Base-by-base conservation (phyloP, 192 early-diverging fungal species). In the Coemansia sp. region DNA sequence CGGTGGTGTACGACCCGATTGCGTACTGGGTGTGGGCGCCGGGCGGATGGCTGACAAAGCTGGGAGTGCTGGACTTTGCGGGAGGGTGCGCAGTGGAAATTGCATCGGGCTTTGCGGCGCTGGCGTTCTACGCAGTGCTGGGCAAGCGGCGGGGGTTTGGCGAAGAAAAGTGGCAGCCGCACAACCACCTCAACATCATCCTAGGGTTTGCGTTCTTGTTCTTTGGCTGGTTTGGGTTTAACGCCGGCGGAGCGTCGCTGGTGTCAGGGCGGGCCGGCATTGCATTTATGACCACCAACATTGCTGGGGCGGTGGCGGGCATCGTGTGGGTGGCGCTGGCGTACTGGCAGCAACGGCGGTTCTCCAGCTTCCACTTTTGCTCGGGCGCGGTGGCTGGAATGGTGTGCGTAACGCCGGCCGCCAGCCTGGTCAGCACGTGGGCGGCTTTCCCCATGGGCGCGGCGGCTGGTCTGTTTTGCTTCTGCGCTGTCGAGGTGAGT, bases 211-310 rank as follows among this genome's bases (percentile, higher is more conserved):
- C 91, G 12, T 79, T 96, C 31, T 75, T 97, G 57, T 95, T 94
- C 91, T 95, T 97, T 73, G 95, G 95, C 40, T 97, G 94, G 94
- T 91, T 92, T 55, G 93, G 91, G 1, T 97, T 96, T 80, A 97
- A 97, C 78, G 93, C 90, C 20, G 94, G 93, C 36, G 87, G 82
- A n/a, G 93, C 91, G 3, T 75, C 93, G 16, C 86, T 88, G 33
- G 88, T 88, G 29, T 91, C 89, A 15, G 87, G 91, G 1, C 86
- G 92, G 4, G 91, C 93, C 13, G 91, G 89, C 22, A 90, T 91
- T 60, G 90, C 94, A 0, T 87, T 92, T 40, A 76, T 94, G 73
- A 88, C 86, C 59, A 96, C 95, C 24, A 90, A 89, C 73, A 49
- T 94, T 29, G 89, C 94, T 0, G 91, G 88, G 46, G 90, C 90